phyloP scores from a whole-genome alignment of 2,329 filamentous ascomycete genomes.

The Aureobasidium sp. region DNA sequence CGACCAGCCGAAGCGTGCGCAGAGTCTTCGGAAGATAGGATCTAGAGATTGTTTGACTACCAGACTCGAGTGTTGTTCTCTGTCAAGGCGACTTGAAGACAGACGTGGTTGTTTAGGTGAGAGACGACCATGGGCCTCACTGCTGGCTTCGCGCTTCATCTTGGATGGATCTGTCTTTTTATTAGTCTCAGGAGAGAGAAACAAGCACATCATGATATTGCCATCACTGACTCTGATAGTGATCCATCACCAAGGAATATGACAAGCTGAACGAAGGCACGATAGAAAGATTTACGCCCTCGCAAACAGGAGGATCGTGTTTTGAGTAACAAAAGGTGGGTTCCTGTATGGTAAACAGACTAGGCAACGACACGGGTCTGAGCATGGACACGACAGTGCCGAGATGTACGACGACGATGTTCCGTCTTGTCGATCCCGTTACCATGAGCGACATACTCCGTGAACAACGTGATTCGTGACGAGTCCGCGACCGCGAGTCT shows the following conservation, averaged over 20 bases:
- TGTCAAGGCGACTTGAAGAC: neutral
- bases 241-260: too few relatives aligned
- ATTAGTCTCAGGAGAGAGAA: too few relatives aligned
- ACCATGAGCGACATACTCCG: neutral
- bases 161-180: neutral
- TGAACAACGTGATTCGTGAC: too few relatives aligned
- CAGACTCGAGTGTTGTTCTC: neutral
- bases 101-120: neutral
- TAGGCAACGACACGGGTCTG: neutral
- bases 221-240: too few relatives aligned
- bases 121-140: neutral
- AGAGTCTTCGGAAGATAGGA: neutral
- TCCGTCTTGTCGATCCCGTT: neutral
- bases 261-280: too few relatives aligned
- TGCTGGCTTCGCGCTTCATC: slow-evolving; percentile 3
- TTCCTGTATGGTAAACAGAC: too few relatives aligned
- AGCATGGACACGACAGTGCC: neutral
- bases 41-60: neutral
- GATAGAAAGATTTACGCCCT: too few relatives aligned
- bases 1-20: neutral
- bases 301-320: too few relatives aligned
- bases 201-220: too few relatives aligned
- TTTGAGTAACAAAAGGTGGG: too few relatives aligned
- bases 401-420: neutral
- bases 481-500: too few relatives aligned